Evolutionary conservation across 202 grass and related monocot species (phyloP).

Genomic region (Hordeum pubiflorum): DNA sequence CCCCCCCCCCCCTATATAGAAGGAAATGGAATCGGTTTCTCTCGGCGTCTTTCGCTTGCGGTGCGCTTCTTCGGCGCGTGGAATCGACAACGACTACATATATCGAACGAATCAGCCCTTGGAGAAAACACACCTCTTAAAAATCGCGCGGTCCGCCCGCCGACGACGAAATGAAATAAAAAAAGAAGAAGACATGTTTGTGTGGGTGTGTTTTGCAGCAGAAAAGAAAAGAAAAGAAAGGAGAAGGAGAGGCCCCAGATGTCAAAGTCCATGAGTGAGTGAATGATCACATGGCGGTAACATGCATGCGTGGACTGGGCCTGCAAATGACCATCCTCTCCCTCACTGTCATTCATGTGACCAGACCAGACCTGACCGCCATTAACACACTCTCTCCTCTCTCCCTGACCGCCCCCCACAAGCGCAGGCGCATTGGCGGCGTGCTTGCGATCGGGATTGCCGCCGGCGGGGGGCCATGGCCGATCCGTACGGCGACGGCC

Average conservation of each 20-base stretch:
- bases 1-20: too few species aligned
- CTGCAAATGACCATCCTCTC: neutral
- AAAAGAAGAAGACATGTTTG: too few species aligned
- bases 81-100: too few species aligned
- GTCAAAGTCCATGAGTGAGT: neutral
- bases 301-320: neutral
- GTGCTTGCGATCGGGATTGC: neutral
- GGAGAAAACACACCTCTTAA: too few species aligned
- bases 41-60: too few species aligned
- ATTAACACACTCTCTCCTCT: neutral
- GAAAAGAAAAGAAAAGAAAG: too few species aligned
- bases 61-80: too few species aligned
- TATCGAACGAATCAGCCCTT: too few species aligned
- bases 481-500: slow-evolving; percentile 42
- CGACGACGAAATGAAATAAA: too few species aligned
- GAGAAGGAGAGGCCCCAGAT: neutral
- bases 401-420: neutral
- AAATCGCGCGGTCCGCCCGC: too few species aligned
- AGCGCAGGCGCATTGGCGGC: neutral
- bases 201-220: too few species aligned
- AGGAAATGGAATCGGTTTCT: too few species aligned
- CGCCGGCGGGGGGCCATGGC: slow-evolving; percentile 30
- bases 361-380: neutral
- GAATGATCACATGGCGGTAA: neutral
- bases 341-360: neutral